Conservation (phyloP, 805 yeast species). For the Lipomyces anomalus region DNA sequence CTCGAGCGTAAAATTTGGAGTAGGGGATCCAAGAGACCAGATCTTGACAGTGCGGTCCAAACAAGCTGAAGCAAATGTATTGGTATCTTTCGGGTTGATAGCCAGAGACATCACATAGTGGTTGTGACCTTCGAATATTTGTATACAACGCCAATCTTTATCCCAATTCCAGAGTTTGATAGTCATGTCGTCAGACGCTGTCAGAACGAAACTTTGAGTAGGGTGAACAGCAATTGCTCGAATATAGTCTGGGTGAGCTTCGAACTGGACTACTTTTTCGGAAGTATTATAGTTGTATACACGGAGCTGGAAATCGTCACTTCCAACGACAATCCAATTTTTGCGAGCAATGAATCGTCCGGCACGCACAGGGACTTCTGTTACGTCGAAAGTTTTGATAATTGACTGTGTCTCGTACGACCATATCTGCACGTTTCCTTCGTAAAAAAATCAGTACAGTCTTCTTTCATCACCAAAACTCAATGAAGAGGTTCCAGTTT, state of each 20-base stretch:
- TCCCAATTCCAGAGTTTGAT: conserved; percentile 98
- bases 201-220: conserved; percentile 77
- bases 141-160: conserved; percentile 81
- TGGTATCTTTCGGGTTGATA: conserved; percentile 95
- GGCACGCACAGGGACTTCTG: conserved; percentile 94
- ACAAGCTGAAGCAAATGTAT: conserved; percentile 95
- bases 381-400: conserved; percentile 85
- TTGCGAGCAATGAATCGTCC: conserved; percentile 93
- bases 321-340: conserved; percentile 94
- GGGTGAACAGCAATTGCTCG: conserved; percentile 94
- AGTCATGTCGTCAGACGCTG: conserved; percentile 88
- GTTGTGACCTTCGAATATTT: conserved; percentile 89
- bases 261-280: conserved; percentile 89
- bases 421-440: conserved; percentile 90
- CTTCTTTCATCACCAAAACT: background rate
- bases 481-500: background rate
- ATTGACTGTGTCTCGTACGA: conserved; percentile 72
- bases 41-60: conserved; percentile 93
- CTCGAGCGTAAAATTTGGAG: conserved; percentile 83
- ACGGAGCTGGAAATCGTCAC: conserved; percentile 91
- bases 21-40: conserved; percentile 85
- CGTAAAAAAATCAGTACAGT: conserved; percentile 70
- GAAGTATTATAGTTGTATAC: conserved; percentile 94
- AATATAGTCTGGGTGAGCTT: conserved; percentile 96
- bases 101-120: conserved; percentile 93